These are phyloP conservation scores for Scheffersomyces stambukii DNA, from an alignment of 1,139 yeast species.

Conservation along the genomic window DNA sequence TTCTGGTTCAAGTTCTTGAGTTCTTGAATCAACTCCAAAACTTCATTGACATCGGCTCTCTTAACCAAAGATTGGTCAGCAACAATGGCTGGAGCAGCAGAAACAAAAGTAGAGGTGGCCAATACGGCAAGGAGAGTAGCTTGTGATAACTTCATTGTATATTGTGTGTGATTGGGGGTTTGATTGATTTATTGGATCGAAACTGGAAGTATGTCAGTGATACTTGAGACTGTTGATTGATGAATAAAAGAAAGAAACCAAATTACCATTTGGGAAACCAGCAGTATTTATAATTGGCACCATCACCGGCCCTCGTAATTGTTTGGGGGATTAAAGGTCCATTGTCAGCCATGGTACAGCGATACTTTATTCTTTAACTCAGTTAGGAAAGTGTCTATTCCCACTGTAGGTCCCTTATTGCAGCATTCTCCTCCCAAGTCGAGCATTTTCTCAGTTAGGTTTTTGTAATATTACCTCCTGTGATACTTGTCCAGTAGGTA, in stretches of 20 bases:
- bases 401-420: no score
- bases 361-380: no score
- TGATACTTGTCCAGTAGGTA: no score
- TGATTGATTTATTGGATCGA: neutral
- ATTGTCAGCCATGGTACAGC: no score
- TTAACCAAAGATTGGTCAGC: slow-evolving; percentile 24
- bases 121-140: slow-evolving; percentile 41
- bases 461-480: no score
- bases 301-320: no score
- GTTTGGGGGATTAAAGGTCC: no score
- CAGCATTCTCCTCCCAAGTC: no score
- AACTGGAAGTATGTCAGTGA: neutral
- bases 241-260: neutral
- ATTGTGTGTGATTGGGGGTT: slow-evolving; percentile 1
- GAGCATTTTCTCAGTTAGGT: no score
- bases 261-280: neutral
- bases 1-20: slow-evolving; percentile 28
- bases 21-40: slow-evolving; percentile 32
- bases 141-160: slow-evolving; percentile 40
- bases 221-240: neutral
- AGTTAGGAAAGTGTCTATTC: no score
- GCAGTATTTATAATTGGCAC: slow-evolving; percentile 6
- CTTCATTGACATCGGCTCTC: slow-evolving; percentile 34
- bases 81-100: slow-evolving; percentile 36
- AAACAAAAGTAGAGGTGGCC: slow-evolving; percentile 36